Conservation (phyloP, 805 yeast genomes). For the Metschnikowia colocasiae region DNA sequence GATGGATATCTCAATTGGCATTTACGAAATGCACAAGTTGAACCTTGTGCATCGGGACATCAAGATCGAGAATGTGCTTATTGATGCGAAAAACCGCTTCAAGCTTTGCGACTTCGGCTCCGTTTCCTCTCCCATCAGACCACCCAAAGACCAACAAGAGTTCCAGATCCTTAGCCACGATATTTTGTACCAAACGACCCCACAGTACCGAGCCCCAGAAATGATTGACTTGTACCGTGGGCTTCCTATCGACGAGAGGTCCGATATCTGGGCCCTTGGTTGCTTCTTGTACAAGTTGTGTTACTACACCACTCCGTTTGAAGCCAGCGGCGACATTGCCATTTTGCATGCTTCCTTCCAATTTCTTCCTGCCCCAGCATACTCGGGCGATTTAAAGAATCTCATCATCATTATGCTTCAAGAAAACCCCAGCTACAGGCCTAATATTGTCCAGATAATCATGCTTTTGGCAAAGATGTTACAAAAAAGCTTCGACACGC, state of each 20-base stretch:
- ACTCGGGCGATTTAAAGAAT: constrained; percentile 67
- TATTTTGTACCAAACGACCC: constrained; percentile 86
- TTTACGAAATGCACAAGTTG: constrained; percentile 78
- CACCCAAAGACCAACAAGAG: constrained; percentile 73
- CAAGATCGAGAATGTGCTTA: constrained; percentile 89
- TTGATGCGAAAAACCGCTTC: constrained; percentile 64
- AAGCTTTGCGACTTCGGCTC: constrained; percentile 95
- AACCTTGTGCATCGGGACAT: constrained; percentile 87
- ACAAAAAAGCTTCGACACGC: constrained; percentile 25
- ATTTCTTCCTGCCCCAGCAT: constrained; percentile 67
- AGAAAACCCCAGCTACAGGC: constrained; percentile 78
- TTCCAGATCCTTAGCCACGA: constrained; percentile 78
- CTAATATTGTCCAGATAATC: constrained; percentile 81
- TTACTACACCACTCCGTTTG: constrained; percentile 94
- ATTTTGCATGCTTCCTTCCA: constrained; percentile 79
- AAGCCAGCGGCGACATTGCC: constrained; percentile 80
- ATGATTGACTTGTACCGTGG: constrained; percentile 88
- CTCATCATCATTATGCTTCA: constrained; percentile 76
- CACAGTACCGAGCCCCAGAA: constrained; percentile 93
- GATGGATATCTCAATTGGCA: constrained; percentile 75
- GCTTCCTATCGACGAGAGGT: constrained; percentile 81
- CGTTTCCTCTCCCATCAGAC: constrained; percentile 60
- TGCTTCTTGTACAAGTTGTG: constrained; percentile 85
- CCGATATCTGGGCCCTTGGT: constrained; percentile 97
- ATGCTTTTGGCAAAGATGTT: constrained; percentile 57